Base-by-base conservation (phyloP, 225 moss, liverwort and hornwort species). In the Physcomitrium patens region DNA sequence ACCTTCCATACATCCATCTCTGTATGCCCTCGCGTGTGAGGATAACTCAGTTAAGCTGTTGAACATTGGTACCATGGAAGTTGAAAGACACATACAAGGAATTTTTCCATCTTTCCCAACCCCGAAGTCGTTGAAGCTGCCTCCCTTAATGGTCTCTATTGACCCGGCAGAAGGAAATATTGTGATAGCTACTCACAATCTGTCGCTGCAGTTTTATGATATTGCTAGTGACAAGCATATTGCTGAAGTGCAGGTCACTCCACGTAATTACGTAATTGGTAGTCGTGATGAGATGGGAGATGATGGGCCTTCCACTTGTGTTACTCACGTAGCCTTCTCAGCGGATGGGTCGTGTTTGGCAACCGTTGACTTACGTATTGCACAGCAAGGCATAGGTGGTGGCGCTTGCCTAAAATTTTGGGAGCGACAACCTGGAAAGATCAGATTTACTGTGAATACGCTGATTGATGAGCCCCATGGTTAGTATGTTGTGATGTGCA, bases 21-120 rank as follows among this genome's bases (percentile, higher is more conserved):
- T 93, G 12, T 89, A 87, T 72, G 91, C 99, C 13, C 80, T 99
- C 11, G 64, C 95, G 19, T 99, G 91, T 86, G 68, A 61, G 52
- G 95, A 99, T 76, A 99, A 99, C 81, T 84, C 95, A 4, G 79
- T 99, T 42, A 89, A 90, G 79, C 84, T 95, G 56, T 66, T 95
- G 56, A 92, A 95, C 65, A 85, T 95, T 60, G 95, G 90, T 7
- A 89, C 78, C 0, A 86, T 89, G 85, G 85, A 59, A 19, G 67
- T 99, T 28, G 87, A 95, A 63, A 88, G 87, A 43, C 73, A 71
- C 12, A 81, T 90, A 59, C 90, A 84, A 71, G 99, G 99, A 20
- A 93, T 99, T 45, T 83, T 57, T 79, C 93, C 94, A 42, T 72
- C 65, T 3, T 85, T 85, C 58, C 63, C 57, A 19, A 41, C 58